These are phyloP conservation scores for Pythium aristosporum DNA, from an alignment of 352 stramenopile species.

Conservation along the genomic window DNA sequence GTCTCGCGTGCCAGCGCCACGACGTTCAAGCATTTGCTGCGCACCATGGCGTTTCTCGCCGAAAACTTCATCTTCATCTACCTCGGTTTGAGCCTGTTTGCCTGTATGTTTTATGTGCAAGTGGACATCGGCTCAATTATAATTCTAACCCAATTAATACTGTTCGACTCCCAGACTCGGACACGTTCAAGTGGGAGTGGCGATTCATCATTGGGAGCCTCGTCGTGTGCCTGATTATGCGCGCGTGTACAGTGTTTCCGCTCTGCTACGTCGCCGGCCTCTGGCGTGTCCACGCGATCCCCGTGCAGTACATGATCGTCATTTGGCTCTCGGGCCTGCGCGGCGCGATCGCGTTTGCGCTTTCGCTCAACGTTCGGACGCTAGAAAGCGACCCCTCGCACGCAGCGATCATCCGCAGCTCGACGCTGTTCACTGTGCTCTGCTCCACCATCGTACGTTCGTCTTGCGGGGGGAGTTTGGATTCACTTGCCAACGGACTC, in stretches of 20 bases:
- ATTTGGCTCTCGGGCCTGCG: slow-evolving; percentile 85
- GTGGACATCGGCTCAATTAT: not conserved
- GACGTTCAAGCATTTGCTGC: slow-evolving; percentile 37
- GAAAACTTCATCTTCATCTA: slow-evolving; percentile 54
- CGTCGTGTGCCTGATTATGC: slow-evolving; percentile 30
- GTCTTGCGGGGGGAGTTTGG: not conserved
- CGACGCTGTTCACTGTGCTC: slow-evolving; percentile 30
- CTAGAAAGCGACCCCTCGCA: slow-evolving; percentile 16
- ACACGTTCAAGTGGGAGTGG: slow-evolving; percentile 41
- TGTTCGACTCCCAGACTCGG: slow-evolving; percentile 20
- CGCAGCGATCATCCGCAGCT: slow-evolving; percentile 21
- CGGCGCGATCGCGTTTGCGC: slow-evolving; percentile 38
- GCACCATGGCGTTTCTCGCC: slow-evolving; percentile 39
- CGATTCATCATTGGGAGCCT: slow-evolving; percentile 34
- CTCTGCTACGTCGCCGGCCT: slow-evolving; percentile 32
- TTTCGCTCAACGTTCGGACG: slow-evolving; percentile 35
- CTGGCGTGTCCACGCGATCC: slow-evolving; percentile 31
- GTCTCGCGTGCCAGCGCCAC: slow-evolving; percentile 32
- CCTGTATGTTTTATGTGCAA: slow-evolving; percentile 24
- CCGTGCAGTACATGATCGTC: slow-evolving; percentile 35
- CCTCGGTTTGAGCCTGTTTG: slow-evolving; percentile 39
- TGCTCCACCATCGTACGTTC: slow-evolving; percentile 34
- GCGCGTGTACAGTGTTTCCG: slow-evolving; percentile 32
- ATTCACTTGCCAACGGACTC: not conserved
- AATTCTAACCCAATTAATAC: not conserved